These are phyloP conservation scores for Ustilago tritici DNA, from an alignment of 1,284 basidiomycete genomes.

Conservation along the genomic window DNA sequence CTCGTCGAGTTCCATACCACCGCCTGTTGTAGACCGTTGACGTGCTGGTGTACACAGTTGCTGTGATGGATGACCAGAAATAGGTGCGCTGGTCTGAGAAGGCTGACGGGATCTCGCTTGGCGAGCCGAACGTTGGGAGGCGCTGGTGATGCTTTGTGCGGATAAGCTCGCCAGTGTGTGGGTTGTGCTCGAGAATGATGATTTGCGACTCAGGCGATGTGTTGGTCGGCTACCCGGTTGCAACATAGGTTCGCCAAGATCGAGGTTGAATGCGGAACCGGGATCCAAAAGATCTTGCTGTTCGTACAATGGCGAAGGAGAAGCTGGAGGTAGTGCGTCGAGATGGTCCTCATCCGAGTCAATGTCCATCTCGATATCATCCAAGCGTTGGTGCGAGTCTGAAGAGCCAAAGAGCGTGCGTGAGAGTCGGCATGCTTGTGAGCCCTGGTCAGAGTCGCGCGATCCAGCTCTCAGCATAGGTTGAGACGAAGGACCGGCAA, in stretches of 20 bases:
- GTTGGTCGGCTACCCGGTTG: constrained; percentile 45
- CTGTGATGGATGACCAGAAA: constrained; percentile 12
- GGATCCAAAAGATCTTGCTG: constrained; percentile 29
- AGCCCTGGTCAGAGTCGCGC: constrained; percentile 12
- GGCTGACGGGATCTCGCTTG: constrained; percentile 29
- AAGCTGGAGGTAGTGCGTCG: constrained; percentile 42
- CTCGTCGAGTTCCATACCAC: constrained; percentile 29
- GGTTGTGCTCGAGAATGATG: constrained; percentile 35
- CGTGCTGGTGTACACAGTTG: constrained; percentile 35
- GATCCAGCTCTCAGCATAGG: constrained; percentile 37
- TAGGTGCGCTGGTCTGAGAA: constrained; percentile 19
- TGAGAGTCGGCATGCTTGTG: constrained; percentile 20
- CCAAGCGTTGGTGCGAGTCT: constrained; percentile 24
- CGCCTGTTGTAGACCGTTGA: constrained; percentile 34
- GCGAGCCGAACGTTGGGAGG: constrained; percentile 12
- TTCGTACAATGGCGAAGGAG: constrained; percentile 52
- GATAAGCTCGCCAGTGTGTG: constrained; percentile 33
- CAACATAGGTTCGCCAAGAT: constrained; percentile 36
- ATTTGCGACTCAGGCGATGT: constrained; percentile 30
- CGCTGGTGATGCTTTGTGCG: constrained; percentile 1
- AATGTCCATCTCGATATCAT: constrained; percentile 49
- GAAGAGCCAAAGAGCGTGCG: constrained; percentile 36
- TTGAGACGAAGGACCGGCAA: constrained; percentile 43
- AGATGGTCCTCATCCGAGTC: constrained; percentile 47
- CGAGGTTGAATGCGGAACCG: constrained; percentile 18